Evolutionary conservation across 768 basidiomycete species (phyloP).

Genomic region (Nidularia pulvinata): DNA sequence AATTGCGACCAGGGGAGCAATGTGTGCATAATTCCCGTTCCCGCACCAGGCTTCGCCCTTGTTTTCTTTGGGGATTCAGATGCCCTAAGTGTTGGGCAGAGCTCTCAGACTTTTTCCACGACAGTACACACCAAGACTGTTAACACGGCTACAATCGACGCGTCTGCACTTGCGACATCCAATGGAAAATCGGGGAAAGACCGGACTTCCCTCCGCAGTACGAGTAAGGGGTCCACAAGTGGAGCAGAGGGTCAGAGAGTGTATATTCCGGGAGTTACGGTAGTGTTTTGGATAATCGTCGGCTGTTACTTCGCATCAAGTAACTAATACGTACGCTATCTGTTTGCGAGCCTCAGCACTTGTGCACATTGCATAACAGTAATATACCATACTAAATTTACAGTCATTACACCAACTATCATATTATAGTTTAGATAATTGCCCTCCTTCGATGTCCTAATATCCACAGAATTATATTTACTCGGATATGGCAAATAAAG

Average conservation of each 20-base stretch:
- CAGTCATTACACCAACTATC: too few relatives aligned
- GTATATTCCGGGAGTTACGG: neutral
- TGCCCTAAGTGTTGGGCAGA: slow-evolving; percentile 15
- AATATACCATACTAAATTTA: too few relatives aligned
- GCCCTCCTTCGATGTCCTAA: too few relatives aligned
- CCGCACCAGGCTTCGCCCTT: slow-evolving; percentile 65
- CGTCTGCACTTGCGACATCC: slow-evolving; percentile 51
- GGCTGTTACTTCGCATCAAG: neutral
- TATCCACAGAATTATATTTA: too few relatives aligned
- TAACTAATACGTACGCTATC: too few relatives aligned
- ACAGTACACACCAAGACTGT: slow-evolving; percentile 54
- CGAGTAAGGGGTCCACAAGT: slow-evolving; percentile 23
- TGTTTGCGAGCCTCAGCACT: too few relatives aligned
- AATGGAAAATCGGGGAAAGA: slow-evolving; percentile 37
- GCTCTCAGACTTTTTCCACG: slow-evolving; percentile 46
- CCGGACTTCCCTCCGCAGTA: slow-evolving; percentile 21
- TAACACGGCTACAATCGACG: slow-evolving; percentile 58
- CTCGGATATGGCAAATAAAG: too few relatives aligned
- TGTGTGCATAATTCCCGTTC: slow-evolving; percentile 56
- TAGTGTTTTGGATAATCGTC: neutral
- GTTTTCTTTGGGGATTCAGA: slow-evolving; percentile 56
- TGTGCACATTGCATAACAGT: too few relatives aligned
- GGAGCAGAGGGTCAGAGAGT: slow-evolving; percentile 8
- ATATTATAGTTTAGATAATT: too few relatives aligned
- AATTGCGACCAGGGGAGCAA: slow-evolving; percentile 49